A percentile compares a stretch with the other conserved stretches of the same genome.
Conservation (phyloP, 768 basidiomycete genomes). For the Scleroderma bovista region DNA sequence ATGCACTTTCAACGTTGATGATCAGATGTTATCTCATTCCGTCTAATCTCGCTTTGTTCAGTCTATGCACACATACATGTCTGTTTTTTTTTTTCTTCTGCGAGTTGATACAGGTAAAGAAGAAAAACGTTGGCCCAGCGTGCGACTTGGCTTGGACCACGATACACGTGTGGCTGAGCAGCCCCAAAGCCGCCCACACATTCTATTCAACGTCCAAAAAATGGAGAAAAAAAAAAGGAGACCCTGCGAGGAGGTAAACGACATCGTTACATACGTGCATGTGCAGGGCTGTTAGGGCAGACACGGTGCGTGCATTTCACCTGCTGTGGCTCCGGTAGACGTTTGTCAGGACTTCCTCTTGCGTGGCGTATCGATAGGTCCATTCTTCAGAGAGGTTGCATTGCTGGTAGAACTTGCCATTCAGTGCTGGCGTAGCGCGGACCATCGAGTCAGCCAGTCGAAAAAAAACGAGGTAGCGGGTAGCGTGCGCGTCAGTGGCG, state of each 20-base stretch:
- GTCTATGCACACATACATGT: not conserved
- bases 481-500: conserved; percentile 5
- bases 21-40: too few relatives aligned
- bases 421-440: conserved; percentile 11
- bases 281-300: too few relatives aligned
- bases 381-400: conserved; percentile 11
- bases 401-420: conserved; percentile 15
- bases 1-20: conserved; percentile 3
- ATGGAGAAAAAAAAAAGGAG: too few relatives aligned
- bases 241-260: too few relatives aligned
- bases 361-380: conserved; percentile 28
- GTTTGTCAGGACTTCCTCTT: conserved; percentile 25
- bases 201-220: too few relatives aligned
- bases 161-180: too few relatives aligned
- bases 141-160: too few relatives aligned
- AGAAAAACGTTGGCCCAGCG: too few relatives aligned
- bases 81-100: too few relatives aligned
- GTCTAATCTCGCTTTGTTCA: too few relatives aligned
- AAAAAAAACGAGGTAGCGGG: not conserved
- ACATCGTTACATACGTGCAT: not conserved
- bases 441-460: not conserved
- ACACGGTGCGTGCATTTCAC: not conserved
- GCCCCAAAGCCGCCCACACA: too few relatives aligned
- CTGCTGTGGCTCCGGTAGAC: conserved; percentile 16
- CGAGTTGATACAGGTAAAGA: too few relatives aligned